phyloP scores from a whole-genome alignment of 2,329 filamentous ascomycete genomes.

The Ophiostoma quercus region DNA sequence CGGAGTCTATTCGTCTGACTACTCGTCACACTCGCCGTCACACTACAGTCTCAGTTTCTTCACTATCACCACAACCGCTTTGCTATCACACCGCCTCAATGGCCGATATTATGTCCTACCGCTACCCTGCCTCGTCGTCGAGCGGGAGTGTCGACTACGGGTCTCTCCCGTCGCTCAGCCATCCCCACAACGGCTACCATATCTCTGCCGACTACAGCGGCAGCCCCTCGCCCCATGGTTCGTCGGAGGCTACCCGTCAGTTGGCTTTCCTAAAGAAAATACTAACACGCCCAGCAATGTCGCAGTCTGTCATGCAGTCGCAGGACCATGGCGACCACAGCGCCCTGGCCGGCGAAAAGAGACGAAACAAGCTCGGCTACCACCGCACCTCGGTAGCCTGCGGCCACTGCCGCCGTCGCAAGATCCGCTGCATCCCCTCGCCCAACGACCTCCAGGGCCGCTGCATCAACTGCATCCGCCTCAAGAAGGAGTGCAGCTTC shows the following conservation, averaged over 20 bases:
- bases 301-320: not conserved
- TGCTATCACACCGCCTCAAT: not conserved
- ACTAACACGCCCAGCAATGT: not conserved
- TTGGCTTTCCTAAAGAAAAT: not conserved
- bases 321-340: not conserved
- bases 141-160: not conserved
- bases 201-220: not conserved
- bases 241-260: not conserved
- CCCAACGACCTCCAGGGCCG: constrained; percentile 67
- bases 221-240: constrained; percentile 9
- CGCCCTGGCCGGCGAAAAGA: constrained; percentile 42
- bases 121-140: not conserved
- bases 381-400: constrained; percentile 93
- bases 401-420: constrained; percentile 84
- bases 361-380: constrained; percentile 87
- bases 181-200: not conserved
- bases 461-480: constrained; percentile 85
- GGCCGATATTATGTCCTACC: not conserved
- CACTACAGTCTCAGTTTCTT: not conserved
- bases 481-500: constrained; percentile 94
- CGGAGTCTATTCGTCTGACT: not conserved
- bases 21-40: not conserved
- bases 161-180: not conserved
- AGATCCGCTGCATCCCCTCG: constrained; percentile 83
- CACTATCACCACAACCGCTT: not conserved